Conservation (phyloP, 208 protist genomes). For the Crithidia brevicula region DNA sequence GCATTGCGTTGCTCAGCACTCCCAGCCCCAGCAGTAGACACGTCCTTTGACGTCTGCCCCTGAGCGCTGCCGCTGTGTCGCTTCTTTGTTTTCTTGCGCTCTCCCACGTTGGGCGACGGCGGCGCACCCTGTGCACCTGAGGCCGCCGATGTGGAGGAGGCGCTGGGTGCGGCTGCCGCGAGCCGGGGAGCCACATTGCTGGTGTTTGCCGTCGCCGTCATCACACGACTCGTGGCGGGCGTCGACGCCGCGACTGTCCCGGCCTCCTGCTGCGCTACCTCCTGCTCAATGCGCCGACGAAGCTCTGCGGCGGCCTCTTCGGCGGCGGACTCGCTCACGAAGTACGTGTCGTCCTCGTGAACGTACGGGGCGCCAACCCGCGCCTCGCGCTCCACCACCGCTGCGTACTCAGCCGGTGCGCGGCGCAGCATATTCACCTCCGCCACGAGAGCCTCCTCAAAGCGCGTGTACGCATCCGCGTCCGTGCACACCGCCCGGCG, state of each 20-base stretch:
- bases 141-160: no score
- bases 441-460: conserved; percentile 59
- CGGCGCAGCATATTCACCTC: conserved; percentile 77
- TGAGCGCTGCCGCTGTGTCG: neutral
- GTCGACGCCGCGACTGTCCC: neutral
- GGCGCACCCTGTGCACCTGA: neutral
- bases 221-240: neutral
- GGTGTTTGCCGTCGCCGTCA: neutral
- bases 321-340: conserved; percentile 39
- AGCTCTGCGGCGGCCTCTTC: conserved; percentile 15
- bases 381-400: conserved; percentile 60
- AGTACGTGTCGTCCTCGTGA: conserved; percentile 53
- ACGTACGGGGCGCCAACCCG: conserved; percentile 75
- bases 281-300: conserved; percentile 20
- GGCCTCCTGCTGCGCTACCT: conserved; percentile 1
- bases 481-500: conserved; percentile 58
- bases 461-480: conserved; percentile 58
- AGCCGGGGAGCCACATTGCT: conserved; percentile 10
- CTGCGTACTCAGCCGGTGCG: conserved; percentile 66
- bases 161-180: neutral
- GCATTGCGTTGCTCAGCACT: no score
- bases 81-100: conserved; percentile 19
- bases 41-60: conserved; percentile 6
- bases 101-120: neutral
- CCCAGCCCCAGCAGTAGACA: no score